Conservation (phyloP, 805 yeast species). For the Cyberlindnera suaveolens region DNA sequence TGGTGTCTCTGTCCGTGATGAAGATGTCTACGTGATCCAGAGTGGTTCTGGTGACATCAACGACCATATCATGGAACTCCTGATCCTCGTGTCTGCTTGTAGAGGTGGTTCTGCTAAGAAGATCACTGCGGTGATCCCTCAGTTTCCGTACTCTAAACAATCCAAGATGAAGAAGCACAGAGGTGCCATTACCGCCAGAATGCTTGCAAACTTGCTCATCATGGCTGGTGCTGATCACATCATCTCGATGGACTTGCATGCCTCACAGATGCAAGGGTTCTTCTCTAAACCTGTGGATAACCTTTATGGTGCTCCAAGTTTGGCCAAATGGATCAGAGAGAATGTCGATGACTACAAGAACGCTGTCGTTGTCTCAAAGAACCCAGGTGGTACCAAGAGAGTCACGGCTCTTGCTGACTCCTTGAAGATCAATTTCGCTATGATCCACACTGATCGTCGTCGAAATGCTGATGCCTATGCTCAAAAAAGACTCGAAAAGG, state of each 20-base stretch:
- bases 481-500: slow-evolving; percentile 30
- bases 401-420: slow-evolving; percentile 98
- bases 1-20: slow-evolving; percentile 93
- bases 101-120: slow-evolving; percentile 98
- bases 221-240: slow-evolving; percentile 99
- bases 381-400: slow-evolving; percentile 98
- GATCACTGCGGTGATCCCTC: slow-evolving; percentile 93
- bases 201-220: slow-evolving; percentile 89
- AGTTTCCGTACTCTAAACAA: slow-evolving; percentile 95
- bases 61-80: slow-evolving; percentile 93
- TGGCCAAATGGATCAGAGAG: slow-evolving; percentile 93
- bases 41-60: slow-evolving; percentile 83
- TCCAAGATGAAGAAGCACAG: slow-evolving; percentile 98
- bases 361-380: slow-evolving; percentile 96
- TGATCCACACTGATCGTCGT: slow-evolving; percentile 98
- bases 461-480: slow-evolving; percentile 63
- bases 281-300: slow-evolving; percentile 97
- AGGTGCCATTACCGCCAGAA: slow-evolving; percentile 97
- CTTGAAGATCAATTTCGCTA: slow-evolving; percentile 91
- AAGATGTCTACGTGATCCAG: slow-evolving; percentile 91
- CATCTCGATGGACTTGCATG: slow-evolving; percentile 92
- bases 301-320: slow-evolving; percentile 91
- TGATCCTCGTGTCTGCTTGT: slow-evolving; percentile 91
- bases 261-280: slow-evolving; percentile 99
- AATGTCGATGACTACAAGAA: slow-evolving; percentile 79